phyloP scores from a whole-genome alignment of 1,139 yeast species.

The Yamadazyma dushanensis region DNA sequence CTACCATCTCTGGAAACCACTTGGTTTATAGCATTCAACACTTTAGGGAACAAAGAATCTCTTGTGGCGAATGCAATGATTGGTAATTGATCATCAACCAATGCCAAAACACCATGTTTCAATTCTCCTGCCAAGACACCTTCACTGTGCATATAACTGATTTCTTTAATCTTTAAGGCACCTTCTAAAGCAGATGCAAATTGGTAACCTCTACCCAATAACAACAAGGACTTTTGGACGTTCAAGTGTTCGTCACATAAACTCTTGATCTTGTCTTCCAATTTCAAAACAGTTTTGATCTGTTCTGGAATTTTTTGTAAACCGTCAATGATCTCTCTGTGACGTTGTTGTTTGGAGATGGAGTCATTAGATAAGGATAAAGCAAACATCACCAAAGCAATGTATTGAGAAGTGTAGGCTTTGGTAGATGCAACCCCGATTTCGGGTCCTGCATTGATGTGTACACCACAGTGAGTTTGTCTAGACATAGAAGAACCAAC shows the following conservation, averaged over 20 bases:
- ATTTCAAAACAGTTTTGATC: constrained; percentile 70
- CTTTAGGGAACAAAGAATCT: constrained; percentile 95
- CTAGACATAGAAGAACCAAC: constrained; percentile 97
- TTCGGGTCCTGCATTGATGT: constrained; percentile 99
- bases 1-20: constrained; percentile 97
- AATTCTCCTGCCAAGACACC: constrained; percentile 99
- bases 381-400: constrained; percentile 97
- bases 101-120: constrained; percentile 97
- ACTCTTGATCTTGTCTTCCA: constrained; percentile 72
- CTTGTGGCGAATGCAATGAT: constrained; percentile 96
- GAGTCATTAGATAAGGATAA: constrained; percentile 90
- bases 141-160: constrained; percentile 98
- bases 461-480: constrained; percentile 98
- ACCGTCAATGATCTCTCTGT: constrained; percentile 83
- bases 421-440: constrained; percentile 99
- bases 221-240: constrained; percentile 80
- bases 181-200: constrained; percentile 98
- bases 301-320: constrained; percentile 83
- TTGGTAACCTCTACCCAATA: constrained; percentile 97
- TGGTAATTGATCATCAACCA: constrained; percentile 92
- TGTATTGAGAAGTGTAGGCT: constrained; percentile 97
- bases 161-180: constrained; percentile 96
- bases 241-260: constrained; percentile 74
- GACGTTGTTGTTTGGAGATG: constrained; percentile 72
- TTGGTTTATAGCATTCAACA: constrained; percentile 93